Evolutionary conservation across 495 filamentous ascomycete species (phyloP).

Genomic region (Astrothelium subdiscretum): DNA sequence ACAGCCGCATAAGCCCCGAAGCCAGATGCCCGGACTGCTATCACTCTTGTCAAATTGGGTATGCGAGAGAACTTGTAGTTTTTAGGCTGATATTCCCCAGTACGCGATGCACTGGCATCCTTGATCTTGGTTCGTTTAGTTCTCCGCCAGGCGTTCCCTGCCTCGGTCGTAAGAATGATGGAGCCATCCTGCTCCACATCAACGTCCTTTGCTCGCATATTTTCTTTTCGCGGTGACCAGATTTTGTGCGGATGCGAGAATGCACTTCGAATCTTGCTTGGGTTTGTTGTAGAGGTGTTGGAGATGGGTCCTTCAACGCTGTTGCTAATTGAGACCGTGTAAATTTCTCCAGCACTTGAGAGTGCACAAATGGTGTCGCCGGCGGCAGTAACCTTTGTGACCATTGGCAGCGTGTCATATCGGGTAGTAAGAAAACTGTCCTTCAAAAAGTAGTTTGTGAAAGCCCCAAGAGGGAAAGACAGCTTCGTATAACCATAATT

Average conservation of each 20-base stretch:
- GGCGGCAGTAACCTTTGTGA: constrained; percentile 65
- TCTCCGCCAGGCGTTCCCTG: constrained; percentile 83
- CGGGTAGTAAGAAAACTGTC: constrained; percentile 54
- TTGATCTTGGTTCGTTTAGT: constrained; percentile 72
- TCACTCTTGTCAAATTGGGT: constrained; percentile 70
- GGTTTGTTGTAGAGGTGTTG: constrained; percentile 73
- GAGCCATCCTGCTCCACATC: constrained; percentile 87
- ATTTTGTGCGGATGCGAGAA: constrained; percentile 63
- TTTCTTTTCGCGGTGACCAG: constrained; percentile 68
- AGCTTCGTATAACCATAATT: constrained; percentile 87
- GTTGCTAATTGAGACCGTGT: constrained; percentile 61
- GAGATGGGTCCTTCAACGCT: constrained; percentile 46
- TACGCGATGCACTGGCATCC: constrained; percentile 44
- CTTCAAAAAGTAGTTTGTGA: constrained; percentile 53
- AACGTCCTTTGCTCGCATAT: constrained; percentile 79
- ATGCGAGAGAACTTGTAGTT: constrained; percentile 91
- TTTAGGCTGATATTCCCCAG: constrained; percentile 46
- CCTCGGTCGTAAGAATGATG: constrained; percentile 84
- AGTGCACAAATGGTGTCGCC: constrained; percentile 85
- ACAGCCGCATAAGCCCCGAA: constrained; percentile 84
- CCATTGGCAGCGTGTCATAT: constrained; percentile 53
- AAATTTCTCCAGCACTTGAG: constrained; percentile 72
- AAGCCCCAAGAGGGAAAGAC: constrained; percentile 63
- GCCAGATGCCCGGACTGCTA: constrained; percentile 71
- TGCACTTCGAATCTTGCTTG: constrained; percentile 68